A percentile compares a stretch with the other conserved stretches of the same genome.
phyloP scores from a whole-genome alignment of 2,329 filamentous ascomycete species.

The Colletotrichum plurivorum region DNA sequence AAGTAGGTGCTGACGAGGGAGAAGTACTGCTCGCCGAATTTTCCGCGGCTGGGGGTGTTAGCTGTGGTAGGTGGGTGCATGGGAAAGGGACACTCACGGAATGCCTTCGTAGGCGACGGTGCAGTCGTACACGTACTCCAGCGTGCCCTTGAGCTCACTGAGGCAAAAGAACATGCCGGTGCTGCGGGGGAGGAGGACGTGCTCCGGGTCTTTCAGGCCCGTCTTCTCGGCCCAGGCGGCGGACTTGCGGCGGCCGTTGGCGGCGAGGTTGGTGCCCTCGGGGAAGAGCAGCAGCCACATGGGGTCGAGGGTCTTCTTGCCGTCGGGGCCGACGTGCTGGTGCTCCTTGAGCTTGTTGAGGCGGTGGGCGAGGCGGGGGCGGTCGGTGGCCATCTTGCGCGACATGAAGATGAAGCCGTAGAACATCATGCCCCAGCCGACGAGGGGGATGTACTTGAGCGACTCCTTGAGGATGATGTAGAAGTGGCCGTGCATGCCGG shows the following conservation, averaged over 20 bases:
- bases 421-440: slow-evolving; percentile 87
- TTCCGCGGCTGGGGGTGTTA: slow-evolving; percentile 70
- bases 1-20: slow-evolving; percentile 90
- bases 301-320: slow-evolving; percentile 74
- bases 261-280: slow-evolving; percentile 86
- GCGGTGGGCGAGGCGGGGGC: slow-evolving; percentile 80
- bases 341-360: slow-evolving; percentile 76
- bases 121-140: slow-evolving; percentile 92
- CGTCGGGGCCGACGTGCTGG: slow-evolving; percentile 65
- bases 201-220: slow-evolving; percentile 79
- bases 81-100: slow-evolving; percentile 72
- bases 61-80: slow-evolving; percentile 2
- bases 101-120: slow-evolving; percentile 96
- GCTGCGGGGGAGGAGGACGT: slow-evolving; percentile 83
- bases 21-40: slow-evolving; percentile 93
- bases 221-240: slow-evolving; percentile 83
- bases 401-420: slow-evolving; percentile 93
- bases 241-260: slow-evolving; percentile 79
- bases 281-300: slow-evolving; percentile 95
- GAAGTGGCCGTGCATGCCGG: slow-evolving; percentile 85
- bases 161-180: slow-evolving; percentile 87
- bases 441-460: slow-evolving; percentile 82
- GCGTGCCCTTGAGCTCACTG: slow-evolving; percentile 78
- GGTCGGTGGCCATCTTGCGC: slow-evolving; percentile 88
- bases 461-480: slow-evolving; percentile 95